phyloP scores from a whole-genome alignment of 2,329 filamentous ascomycete genomes.

The Rutstroemia sp. region DNA sequence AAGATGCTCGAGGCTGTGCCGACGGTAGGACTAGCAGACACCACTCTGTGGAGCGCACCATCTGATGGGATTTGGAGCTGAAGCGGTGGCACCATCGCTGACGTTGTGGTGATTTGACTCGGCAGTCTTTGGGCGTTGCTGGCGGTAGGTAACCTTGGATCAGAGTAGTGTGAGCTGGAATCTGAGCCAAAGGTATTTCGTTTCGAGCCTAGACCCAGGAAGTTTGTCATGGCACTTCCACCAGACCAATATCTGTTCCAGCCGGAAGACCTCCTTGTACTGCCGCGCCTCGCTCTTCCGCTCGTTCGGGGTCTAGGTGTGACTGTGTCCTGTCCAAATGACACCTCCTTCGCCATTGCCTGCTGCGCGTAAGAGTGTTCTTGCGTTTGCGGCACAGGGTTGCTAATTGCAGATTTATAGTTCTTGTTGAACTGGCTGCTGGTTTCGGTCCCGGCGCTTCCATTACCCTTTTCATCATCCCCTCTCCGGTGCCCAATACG shows the following conservation, averaged over 20 bases:
- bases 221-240: slow-evolving; percentile 55
- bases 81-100: slow-evolving; percentile 63
- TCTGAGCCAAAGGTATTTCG: slow-evolving; percentile 35
- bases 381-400: slow-evolving; percentile 50
- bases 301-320: slow-evolving; percentile 17
- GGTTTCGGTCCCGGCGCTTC: slow-evolving; percentile 50
- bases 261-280: slow-evolving; percentile 56
- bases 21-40: slow-evolving; percentile 62
- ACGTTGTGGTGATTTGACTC: slow-evolving; percentile 52
- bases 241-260: slow-evolving; percentile 76
- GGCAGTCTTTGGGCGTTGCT: slow-evolving; percentile 33
- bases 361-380: slow-evolving; percentile 14
- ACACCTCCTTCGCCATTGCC: slow-evolving; percentile 12
- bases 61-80: slow-evolving; percentile 40
- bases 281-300: slow-evolving; percentile 18
- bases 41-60: slow-evolving; percentile 51
- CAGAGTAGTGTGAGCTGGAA: slow-evolving; percentile 48
- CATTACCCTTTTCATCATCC: slow-evolving; percentile 39
- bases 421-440: slow-evolving; percentile 54
- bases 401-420: slow-evolving; percentile 55
- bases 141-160: slow-evolving; percentile 32
- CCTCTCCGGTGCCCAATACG: slow-evolving; percentile 42
- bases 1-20: slow-evolving; percentile 42
- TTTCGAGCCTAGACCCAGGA: slow-evolving; percentile 50
- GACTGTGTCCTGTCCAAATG: slow-evolving; percentile 29